Percentiles rank a stretch among this genome's conserved stretches.
Evolutionary conservation across 495 filamentous ascomycete species (phyloP).

Genomic region (Podospora anserina): DNA sequence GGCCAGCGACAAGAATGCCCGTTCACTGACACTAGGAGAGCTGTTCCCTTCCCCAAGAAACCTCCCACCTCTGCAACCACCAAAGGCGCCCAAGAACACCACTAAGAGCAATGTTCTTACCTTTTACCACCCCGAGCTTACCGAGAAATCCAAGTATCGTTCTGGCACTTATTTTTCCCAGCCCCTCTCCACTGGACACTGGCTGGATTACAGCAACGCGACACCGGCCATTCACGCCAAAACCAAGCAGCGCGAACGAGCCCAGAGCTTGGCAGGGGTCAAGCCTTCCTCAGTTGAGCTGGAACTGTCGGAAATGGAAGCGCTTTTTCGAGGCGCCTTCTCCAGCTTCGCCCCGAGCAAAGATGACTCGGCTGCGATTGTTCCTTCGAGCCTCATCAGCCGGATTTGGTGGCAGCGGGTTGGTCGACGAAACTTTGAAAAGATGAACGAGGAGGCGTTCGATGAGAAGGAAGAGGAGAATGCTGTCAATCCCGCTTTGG

Average conservation of each 20-base stretch:
- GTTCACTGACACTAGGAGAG: constrained; percentile 67
- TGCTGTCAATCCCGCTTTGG: constrained; percentile 9
- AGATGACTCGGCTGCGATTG: constrained; percentile 72
- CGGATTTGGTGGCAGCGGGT: constrained; percentile 83
- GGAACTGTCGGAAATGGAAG: constrained; percentile 63
- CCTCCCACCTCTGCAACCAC: constrained; percentile 66
- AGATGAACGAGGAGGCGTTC: constrained; percentile 43
- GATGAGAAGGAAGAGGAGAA: constrained; percentile 28
- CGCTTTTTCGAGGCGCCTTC: constrained; percentile 76
- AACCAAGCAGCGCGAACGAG: constrained; percentile 67
- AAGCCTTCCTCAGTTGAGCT: constrained; percentile 53
- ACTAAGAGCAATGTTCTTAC: constrained; percentile 59
- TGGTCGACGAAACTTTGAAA: constrained; percentile 58
- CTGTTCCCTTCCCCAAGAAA: constrained; percentile 70
- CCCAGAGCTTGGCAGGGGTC: constrained; percentile 62
- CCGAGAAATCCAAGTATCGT: constrained; percentile 55
- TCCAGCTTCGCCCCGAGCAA: constrained; percentile 83
- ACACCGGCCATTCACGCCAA: constrained; percentile 56
- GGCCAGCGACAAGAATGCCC: constrained; percentile 44
- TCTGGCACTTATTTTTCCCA: constrained; percentile 53
- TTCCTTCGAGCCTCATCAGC: constrained; percentile 66
- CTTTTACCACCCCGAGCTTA: constrained; percentile 58
- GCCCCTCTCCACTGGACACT: constrained; percentile 58
- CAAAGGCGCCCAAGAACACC: constrained; percentile 62
- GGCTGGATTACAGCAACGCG: constrained; percentile 65